phyloP scores from a whole-genome alignment of 371 early-diverging fungal genomes.

The Mortierella sp. region DNA sequence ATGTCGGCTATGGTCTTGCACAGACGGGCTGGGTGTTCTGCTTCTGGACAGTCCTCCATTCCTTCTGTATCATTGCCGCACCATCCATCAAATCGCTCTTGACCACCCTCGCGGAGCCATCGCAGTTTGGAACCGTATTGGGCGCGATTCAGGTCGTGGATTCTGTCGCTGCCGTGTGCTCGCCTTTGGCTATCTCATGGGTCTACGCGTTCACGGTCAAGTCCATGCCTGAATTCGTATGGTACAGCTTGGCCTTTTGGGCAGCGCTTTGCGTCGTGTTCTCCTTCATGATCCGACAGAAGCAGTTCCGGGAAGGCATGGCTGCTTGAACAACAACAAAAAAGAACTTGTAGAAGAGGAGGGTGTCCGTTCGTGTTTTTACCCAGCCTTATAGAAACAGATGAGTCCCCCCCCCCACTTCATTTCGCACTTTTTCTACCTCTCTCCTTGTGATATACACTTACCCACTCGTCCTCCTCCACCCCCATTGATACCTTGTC shows the following conservation, averaged over 20 bases:
- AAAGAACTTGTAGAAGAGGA: too few species aligned
- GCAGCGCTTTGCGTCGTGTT: slow-evolving; percentile 27
- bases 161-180: slow-evolving; percentile 57
- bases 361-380: too few species aligned
- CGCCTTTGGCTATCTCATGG: slow-evolving; percentile 36
- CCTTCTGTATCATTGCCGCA: slow-evolving; percentile 50
- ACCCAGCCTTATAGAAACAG: too few species aligned
- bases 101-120: slow-evolving; percentile 58
- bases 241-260: slow-evolving; percentile 48
- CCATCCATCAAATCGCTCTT: slow-evolving; percentile 61
- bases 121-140: slow-evolving; percentile 61
- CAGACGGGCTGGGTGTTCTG: slow-evolving; percentile 36
- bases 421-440: too few species aligned
- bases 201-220: slow-evolving; percentile 61
- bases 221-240: slow-evolving; percentile 60
- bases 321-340: too few species aligned
- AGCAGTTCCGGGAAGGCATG: too few species aligned
- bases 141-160: slow-evolving; percentile 64
- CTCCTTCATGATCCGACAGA: slow-evolving; percentile 47
- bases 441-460: too few species aligned
- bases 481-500: too few species aligned
- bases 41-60: slow-evolving; percentile 48
- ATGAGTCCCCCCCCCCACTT: too few species aligned
- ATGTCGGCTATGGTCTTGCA: slow-evolving; percentile 54
- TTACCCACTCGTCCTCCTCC: too few species aligned